These are phyloP conservation scores for Epichloe brachyelytri DNA, from an alignment of 2,329 filamentous ascomycete species.

Conservation along the genomic window DNA sequence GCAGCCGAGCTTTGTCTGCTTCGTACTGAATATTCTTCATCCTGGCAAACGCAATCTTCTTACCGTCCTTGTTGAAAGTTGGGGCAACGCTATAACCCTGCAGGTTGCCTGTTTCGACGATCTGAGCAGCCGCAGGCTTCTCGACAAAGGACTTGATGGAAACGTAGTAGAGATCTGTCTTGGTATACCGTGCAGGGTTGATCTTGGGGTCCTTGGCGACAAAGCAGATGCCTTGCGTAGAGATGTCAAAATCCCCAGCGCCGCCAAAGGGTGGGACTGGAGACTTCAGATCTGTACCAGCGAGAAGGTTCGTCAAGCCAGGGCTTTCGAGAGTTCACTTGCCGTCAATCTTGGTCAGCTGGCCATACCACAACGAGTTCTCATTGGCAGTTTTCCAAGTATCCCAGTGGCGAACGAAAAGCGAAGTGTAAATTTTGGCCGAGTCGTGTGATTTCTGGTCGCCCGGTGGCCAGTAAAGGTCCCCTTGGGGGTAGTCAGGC, in stretches of 20 bases:
- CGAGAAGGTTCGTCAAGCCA: slow-evolving; percentile 50
- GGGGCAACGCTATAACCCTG: slow-evolving; percentile 54
- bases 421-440: slow-evolving; percentile 57
- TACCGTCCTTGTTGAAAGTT: slow-evolving; percentile 61
- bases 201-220: slow-evolving; percentile 62
- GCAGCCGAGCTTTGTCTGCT: slow-evolving; percentile 53
- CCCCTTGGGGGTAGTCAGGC: slow-evolving; percentile 51
- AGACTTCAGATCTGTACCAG: slow-evolving; percentile 44
- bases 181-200: slow-evolving; percentile 63
- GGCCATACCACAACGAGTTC: slow-evolving; percentile 61
- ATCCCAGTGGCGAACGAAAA: slow-evolving; percentile 79
- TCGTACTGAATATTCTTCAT: slow-evolving; percentile 73
- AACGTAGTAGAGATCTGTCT: slow-evolving; percentile 67
- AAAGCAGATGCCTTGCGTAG: slow-evolving; percentile 52
- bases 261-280: slow-evolving; percentile 72
- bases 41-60: slow-evolving; percentile 59
- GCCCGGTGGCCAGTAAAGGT: slow-evolving; percentile 52
- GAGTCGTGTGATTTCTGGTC: slow-evolving; percentile 47
- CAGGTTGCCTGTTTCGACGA: slow-evolving; percentile 41
- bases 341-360: slow-evolving; percentile 33
- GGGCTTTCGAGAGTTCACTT: slow-evolving; percentile 29
- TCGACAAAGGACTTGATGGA: slow-evolving; percentile 49
- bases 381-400: slow-evolving; percentile 56
- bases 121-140: slow-evolving; percentile 35
- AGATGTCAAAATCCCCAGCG: slow-evolving; percentile 66